Conservation (phyloP, 345 rosid species). For the Turnera subulata region DNA sequence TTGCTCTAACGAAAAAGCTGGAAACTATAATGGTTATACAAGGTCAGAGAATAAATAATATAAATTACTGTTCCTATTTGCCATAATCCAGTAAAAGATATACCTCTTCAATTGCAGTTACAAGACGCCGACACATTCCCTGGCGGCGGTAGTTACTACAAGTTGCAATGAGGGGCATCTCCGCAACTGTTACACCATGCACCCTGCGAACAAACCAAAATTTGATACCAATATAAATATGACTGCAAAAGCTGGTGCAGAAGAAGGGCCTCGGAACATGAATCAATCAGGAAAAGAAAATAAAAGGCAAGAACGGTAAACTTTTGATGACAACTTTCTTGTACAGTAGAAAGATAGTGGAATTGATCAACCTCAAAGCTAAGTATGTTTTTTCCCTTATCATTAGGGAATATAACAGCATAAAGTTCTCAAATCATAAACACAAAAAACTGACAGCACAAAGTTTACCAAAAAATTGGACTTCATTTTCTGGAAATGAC, state of each 20-base stretch:
- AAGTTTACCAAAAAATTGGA: too few relatives aligned
- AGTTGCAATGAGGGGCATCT: constrained; percentile 98
- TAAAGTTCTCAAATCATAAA: too few relatives aligned
- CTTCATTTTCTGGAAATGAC: too few relatives aligned
- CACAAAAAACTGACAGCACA: too few relatives aligned
- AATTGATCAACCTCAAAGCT: background rate
- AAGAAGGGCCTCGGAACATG: background rate
- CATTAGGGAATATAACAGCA: too few relatives aligned
- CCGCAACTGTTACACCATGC: constrained; percentile 79
- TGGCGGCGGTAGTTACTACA: constrained; percentile 80
- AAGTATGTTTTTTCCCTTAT: background rate
- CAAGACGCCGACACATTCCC: constrained; percentile 86
- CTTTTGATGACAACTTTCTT: background rate
- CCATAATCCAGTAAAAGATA: background rate
- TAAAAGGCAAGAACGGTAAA: background rate
- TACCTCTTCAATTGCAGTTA: constrained; percentile 86
- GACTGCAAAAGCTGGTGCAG: constrained; percentile 1
- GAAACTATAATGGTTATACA: too few relatives aligned
- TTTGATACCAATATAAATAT: constrained; percentile 5
- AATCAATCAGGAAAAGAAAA: background rate
- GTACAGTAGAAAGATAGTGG: too few relatives aligned
- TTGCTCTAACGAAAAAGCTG: too few relatives aligned
- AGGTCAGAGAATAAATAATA: too few relatives aligned
- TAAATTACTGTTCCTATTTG: background rate
- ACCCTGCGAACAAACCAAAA: constrained; percentile 44